phyloP scores from a whole-genome alignment of 805 yeast genomes.

The Teunomyces tritomae region DNA sequence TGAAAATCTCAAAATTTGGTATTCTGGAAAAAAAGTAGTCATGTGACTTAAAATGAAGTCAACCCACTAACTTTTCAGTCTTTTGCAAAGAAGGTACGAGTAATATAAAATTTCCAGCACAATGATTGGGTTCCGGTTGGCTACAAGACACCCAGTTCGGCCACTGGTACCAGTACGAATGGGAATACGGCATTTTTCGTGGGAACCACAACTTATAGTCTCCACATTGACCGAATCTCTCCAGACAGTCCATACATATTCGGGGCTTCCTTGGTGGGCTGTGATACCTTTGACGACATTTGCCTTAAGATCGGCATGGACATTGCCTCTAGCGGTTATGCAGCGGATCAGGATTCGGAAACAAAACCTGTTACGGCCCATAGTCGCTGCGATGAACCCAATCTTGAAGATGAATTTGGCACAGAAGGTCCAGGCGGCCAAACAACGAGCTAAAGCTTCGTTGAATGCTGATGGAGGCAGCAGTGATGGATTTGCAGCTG shows the following conservation, averaged over 20 bases:
- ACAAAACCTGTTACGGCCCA: slow-evolving; percentile 70
- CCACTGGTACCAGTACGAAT: neutral
- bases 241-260: slow-evolving; percentile 47
- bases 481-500: slow-evolving; percentile 6
- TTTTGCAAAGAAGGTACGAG: neutral
- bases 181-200: slow-evolving; percentile 19
- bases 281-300: slow-evolving; percentile 74
- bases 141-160: neutral
- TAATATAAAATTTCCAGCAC: neutral
- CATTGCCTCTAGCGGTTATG: slow-evolving; percentile 73
- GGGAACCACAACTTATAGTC: slow-evolving; percentile 33
- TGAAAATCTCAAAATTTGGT: neutral
- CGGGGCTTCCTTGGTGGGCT: slow-evolving; percentile 80
- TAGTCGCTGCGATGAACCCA: slow-evolving; percentile 73
- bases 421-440: slow-evolving; percentile 41
- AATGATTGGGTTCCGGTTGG: neutral
- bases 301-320: slow-evolving; percentile 59
- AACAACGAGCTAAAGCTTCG: slow-evolving; percentile 14
- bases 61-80: neutral
- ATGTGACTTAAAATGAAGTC: neutral
- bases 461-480: slow-evolving; percentile 14
- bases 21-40: neutral
- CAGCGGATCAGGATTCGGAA: slow-evolving; percentile 68
- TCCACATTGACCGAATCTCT: slow-evolving; percentile 36
- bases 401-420: slow-evolving; percentile 60